Conservation (phyloP, 371 early-diverging fungal genomes). For the Zychaea mexicana region DNA sequence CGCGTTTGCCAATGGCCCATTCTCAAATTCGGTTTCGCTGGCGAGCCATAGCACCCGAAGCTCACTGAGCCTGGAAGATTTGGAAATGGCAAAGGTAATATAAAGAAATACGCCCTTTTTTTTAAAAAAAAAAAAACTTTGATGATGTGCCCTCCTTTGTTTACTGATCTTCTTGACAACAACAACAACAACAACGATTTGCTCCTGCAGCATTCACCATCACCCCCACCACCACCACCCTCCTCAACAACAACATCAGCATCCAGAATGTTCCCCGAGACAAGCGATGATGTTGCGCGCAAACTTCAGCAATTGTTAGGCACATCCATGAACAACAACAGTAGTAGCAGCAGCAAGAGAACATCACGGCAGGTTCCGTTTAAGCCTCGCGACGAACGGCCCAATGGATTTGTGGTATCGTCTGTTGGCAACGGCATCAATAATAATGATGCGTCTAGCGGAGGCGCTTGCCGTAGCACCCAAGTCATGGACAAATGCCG, state of each 20-base stretch:
- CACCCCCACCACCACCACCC: conserved; percentile 9
- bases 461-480: neutral
- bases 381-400: neutral
- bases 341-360: neutral
- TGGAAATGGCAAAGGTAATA: conserved; percentile 24
- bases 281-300: conserved; percentile 5
- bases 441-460: neutral
- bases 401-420: conserved; percentile 7
- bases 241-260: conserved; percentile 8
- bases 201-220: conserved; percentile 9
- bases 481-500: conserved; percentile 20
- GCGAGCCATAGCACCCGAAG: conserved; percentile 33
- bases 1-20: neutral
- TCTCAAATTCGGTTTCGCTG: conserved; percentile 18
- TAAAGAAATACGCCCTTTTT: neutral
- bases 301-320: conserved; percentile 10
- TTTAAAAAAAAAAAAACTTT: neutral
- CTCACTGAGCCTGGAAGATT: conserved; percentile 29
- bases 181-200: too few species aligned
- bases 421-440: neutral
- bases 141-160: too few species aligned
- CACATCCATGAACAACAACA: neutral
- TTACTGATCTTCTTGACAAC: too few species aligned
- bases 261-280: neutral
- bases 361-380: neutral